Conservation (phyloP, 1,139 yeast genomes). For the Yamadazyma conglobata region DNA sequence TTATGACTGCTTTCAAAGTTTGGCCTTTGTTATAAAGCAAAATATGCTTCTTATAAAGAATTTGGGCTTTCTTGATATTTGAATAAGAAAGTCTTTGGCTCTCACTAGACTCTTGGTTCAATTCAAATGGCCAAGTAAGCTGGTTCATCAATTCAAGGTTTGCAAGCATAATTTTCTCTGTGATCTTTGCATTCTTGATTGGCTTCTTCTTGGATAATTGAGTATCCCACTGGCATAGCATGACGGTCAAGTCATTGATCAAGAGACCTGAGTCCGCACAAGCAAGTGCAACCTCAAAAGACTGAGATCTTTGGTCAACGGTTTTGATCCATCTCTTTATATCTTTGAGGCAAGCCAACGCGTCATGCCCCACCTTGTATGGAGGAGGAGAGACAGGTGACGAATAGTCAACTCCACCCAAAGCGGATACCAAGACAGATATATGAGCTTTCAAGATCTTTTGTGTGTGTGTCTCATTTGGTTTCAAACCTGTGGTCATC, state of each 20-base stretch:
- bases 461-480: slow-evolving; percentile 38
- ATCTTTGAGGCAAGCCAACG: slow-evolving; percentile 84
- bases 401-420: slow-evolving; percentile 76
- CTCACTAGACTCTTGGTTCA: slow-evolving; percentile 44
- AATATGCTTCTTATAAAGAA: slow-evolving; percentile 67
- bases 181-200: slow-evolving; percentile 29
- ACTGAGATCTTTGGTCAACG: slow-evolving; percentile 69
- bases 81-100: slow-evolving; percentile 57
- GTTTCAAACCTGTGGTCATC: slow-evolving; percentile 27
- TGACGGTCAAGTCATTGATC: slow-evolving; percentile 67
- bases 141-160: slow-evolving; percentile 78
- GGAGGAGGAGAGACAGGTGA: slow-evolving; percentile 40
- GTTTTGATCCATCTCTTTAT: slow-evolving; percentile 81
- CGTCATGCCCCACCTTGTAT: slow-evolving; percentile 86
- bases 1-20: slow-evolving; percentile 64
- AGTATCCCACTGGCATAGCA: slow-evolving; percentile 72
- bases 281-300: slow-evolving; percentile 83
- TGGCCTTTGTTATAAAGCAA: slow-evolving; percentile 57
- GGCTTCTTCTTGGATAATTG: slow-evolving; percentile 21
- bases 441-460: slow-evolving; percentile 62
- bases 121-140: slow-evolving; percentile 78
- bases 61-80: slow-evolving; percentile 63
- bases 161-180: slow-evolving; percentile 64
- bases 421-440: slow-evolving; percentile 68
- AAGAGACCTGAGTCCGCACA: slow-evolving; percentile 80